Percentiles rank a stretch among this genome's conserved stretches.
These are phyloP conservation scores for Isoetes engelmannii DNA, from an alignment of 83 land plant genomes.

Conservation along the genomic window DNA sequence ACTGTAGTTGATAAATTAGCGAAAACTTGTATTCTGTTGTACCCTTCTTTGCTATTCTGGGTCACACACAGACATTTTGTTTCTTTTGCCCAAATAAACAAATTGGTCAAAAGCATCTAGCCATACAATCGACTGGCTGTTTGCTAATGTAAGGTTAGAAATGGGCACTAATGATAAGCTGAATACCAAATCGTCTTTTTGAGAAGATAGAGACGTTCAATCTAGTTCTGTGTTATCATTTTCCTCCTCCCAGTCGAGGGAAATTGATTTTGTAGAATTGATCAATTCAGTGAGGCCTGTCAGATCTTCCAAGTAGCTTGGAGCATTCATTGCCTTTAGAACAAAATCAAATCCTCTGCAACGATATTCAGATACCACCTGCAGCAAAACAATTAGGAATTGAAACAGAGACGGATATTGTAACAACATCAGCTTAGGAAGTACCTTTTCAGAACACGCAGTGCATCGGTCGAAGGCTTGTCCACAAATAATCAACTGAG, in stretches of 20 bases:
- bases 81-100: too few species aligned
- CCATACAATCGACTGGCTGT: too few species aligned
- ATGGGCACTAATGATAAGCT: too few species aligned
- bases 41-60: too few species aligned
- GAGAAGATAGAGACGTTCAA: too few species aligned
- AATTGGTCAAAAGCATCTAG: too few species aligned
- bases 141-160: too few species aligned
- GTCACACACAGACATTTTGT: too few species aligned
- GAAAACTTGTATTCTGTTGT: too few species aligned
- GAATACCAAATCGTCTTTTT: too few species aligned
- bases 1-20: too few species aligned
- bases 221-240: constrained; percentile 22
- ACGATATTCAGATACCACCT: constrained; percentile 82
- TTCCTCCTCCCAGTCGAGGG: constrained; percentile 70
- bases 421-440: neutral
- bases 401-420: neutral
- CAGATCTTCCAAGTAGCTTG: constrained; percentile 88
- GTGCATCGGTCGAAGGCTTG: constrained; percentile 78
- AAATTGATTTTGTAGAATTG: constrained; percentile 48
- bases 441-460: constrained; percentile 56
- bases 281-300: constrained; percentile 89
- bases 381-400: constrained; percentile 9
- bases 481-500: constrained; percentile 76
- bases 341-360: constrained; percentile 76
- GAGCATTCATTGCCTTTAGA: constrained; percentile 71